phyloP scores from a whole-genome alignment of 2,329 filamentous ascomycete genomes.

The Hypoxylon sp. region DNA sequence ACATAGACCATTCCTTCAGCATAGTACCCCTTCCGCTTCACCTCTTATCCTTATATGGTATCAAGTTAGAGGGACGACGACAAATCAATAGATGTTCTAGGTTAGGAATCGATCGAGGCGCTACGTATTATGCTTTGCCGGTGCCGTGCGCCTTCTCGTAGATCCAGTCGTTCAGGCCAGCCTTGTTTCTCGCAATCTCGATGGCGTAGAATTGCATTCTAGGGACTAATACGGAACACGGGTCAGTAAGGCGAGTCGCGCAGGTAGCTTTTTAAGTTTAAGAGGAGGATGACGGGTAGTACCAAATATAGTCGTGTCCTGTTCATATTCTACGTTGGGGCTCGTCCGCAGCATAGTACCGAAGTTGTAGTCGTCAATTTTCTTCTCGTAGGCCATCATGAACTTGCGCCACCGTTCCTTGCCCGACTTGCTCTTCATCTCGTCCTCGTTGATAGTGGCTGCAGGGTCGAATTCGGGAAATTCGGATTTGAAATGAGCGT shows the following conservation, averaged over 20 bases:
- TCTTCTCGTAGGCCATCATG: constrained; percentile 94
- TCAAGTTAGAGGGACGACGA: not conserved
- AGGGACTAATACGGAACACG: constrained; percentile 54
- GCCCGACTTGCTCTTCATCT: constrained; percentile 97
- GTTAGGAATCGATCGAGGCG: not conserved
- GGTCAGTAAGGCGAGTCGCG: constrained; percentile 60
- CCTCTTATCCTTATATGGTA: not conserved
- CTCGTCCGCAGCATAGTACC: constrained; percentile 90
- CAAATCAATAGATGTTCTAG: not conserved
- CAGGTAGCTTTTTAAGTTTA: not conserved
- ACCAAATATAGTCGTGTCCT: constrained; percentile 95
- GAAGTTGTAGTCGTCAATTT: constrained; percentile 97
- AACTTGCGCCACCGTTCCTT: constrained; percentile 97
- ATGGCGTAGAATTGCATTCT: constrained; percentile 88
- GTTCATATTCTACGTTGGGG: constrained; percentile 85
- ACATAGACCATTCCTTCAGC: not conserved
- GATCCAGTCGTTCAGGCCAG: constrained; percentile 96
- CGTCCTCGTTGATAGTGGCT: constrained; percentile 85
- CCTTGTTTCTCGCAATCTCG: constrained; percentile 85
- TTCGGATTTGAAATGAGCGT: constrained; percentile 85
- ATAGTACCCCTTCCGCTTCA: not conserved
- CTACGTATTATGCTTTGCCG: constrained; percentile 57
- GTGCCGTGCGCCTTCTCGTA: constrained; percentile 84
- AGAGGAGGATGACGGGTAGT: constrained; percentile 50
- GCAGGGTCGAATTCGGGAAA: constrained; percentile 95